Evolutionary conservation across 2,329 filamentous ascomycete genomes (phyloP).

Genomic region (Aspergillus costaricaensis): DNA sequence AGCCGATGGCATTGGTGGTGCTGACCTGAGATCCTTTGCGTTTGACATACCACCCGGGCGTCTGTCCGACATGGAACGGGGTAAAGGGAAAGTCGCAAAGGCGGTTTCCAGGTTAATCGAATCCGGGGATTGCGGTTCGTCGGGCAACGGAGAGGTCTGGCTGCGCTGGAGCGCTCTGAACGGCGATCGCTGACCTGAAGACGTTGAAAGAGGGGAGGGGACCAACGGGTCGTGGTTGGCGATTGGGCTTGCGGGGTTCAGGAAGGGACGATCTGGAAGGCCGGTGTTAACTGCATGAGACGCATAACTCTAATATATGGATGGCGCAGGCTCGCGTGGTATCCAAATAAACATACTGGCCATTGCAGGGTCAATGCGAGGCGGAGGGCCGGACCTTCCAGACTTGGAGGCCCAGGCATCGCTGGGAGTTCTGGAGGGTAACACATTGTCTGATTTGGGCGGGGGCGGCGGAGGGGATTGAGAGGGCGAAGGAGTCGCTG

Average conservation of each 20-base stretch:
- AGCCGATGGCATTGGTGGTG: slow-evolving; percentile 22
- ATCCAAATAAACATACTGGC: slow-evolving; percentile 56
- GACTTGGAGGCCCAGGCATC: slow-evolving; percentile 37
- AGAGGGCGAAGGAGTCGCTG: slow-evolving; percentile 17
- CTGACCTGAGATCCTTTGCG: slow-evolving; percentile 23
- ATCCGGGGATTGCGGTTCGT: slow-evolving; percentile 49
- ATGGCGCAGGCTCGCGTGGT: background rate
- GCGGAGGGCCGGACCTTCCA: slow-evolving; percentile 51
- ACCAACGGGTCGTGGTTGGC: slow-evolving; percentile 63
- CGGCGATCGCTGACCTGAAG: slow-evolving; percentile 49
- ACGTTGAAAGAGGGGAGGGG: slow-evolving; percentile 64
- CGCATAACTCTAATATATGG: background rate
- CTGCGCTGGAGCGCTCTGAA: slow-evolving; percentile 40
- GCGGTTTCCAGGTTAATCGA: slow-evolving; percentile 53
- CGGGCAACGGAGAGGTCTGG: slow-evolving; percentile 42
- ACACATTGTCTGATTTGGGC: slow-evolving; percentile 30
- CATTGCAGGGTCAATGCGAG: slow-evolving; percentile 58
- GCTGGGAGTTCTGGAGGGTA: slow-evolving; percentile 24
- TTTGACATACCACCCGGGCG: slow-evolving; percentile 25
- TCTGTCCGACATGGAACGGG: slow-evolving; percentile 34
- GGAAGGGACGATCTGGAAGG: slow-evolving; percentile 42
- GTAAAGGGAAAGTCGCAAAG: slow-evolving; percentile 56
- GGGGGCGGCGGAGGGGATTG: slow-evolving; percentile 29
- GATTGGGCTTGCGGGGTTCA: slow-evolving; percentile 57
- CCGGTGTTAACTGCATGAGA: slow-evolving; percentile 5